phyloP scores from a whole-genome alignment of 768 basidiomycete genomes.

The Amanita subjunquillea region DNA sequence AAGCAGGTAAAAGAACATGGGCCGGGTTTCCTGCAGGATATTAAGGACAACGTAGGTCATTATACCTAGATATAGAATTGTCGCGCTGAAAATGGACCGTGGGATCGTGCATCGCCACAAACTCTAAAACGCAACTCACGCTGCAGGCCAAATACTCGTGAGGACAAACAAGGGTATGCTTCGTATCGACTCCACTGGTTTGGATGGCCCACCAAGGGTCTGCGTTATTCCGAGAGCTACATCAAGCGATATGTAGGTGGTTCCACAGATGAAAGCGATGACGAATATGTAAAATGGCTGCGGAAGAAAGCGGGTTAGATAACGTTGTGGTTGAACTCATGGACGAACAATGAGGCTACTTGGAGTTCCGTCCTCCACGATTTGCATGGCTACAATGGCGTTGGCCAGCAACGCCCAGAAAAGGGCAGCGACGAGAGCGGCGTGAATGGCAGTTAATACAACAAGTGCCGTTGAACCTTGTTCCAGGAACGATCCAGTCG shows the following conservation, averaged over 20 bases:
- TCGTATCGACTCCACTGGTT: slow-evolving; percentile 39
- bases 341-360: slow-evolving; percentile 52
- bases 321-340: neutral
- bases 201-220: slow-evolving; percentile 40
- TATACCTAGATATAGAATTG: slow-evolving; percentile 52
- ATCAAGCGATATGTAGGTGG: slow-evolving; percentile 74
- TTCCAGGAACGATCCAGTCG: slow-evolving; percentile 66
- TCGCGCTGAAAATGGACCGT: neutral
- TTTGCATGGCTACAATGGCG: slow-evolving; percentile 73
- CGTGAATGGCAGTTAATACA: slow-evolving; percentile 67
- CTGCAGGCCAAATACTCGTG: slow-evolving; percentile 62
- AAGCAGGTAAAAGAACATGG: slow-evolving; percentile 70
- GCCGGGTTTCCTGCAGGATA: slow-evolving; percentile 69
- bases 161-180: slow-evolving; percentile 69
- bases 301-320: neutral
- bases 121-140: slow-evolving; percentile 31
- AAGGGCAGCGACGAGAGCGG: slow-evolving; percentile 62
- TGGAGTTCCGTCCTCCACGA: slow-evolving; percentile 86
- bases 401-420: slow-evolving; percentile 78
- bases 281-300: slow-evolving; percentile 58
- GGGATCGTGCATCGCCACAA: neutral
- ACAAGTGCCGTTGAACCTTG: slow-evolving; percentile 70
- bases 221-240: slow-evolving; percentile 51
- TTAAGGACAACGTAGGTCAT: slow-evolving; percentile 76
- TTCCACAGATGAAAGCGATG: slow-evolving; percentile 50